Evolutionary conservation across 1,284 basidiomycete species (phyloP), one percentile per base, ranked within the genome.

Genomic region (Puccinia brachypodii): DNA sequence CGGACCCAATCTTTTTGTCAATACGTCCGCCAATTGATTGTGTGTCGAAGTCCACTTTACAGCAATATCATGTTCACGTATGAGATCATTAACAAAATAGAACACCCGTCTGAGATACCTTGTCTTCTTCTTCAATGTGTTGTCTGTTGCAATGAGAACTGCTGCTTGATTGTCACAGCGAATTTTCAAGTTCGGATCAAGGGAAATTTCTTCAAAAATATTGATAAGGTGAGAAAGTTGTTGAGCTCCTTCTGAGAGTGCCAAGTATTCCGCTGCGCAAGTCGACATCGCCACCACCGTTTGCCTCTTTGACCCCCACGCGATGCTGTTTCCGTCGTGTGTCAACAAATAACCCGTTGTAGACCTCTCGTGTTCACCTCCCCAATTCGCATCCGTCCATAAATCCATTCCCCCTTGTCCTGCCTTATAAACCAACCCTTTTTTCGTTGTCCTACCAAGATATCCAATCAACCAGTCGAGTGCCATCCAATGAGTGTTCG

Each of bases 281-380:
- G 71, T 47, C 11, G 71, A 73, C 11, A 40, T 14, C 28, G 71
- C 42, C 6, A 73, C 71, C 9, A 44, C n/a, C 28, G 7, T 50
- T 28, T 73, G 71, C 6, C 71, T 8, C 42, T 73, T 73, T 44
- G 71, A 73, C 19, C 25, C 44, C 71, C 71, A 73, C n/a, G 42
- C 9, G 19, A 73, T 28, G 7, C 22, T 8, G 31, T 40, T 40
- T 40, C 47, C 47, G 31, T 50, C 25, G 11, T 13, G 31, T n/a
- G 19, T 13, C 14, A 53, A 16, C 42, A 74, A 28, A 36, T 2
- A 74, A 25, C 40, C 71, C 16, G n/a, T 13, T 4, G 47, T 13
- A 2, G 42, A 50, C 31, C 47, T 19, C 19, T 33, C 2, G 8
- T 31, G 28, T 25, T 74, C 71, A 2, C 71, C 71, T 74, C 71